A percentile compares a stretch with the other conserved stretches of the same genome.
These are phyloP conservation scores for Backusella circina DNA, from an alignment of 192 early-diverging fungal species.

Conservation along the genomic window DNA sequence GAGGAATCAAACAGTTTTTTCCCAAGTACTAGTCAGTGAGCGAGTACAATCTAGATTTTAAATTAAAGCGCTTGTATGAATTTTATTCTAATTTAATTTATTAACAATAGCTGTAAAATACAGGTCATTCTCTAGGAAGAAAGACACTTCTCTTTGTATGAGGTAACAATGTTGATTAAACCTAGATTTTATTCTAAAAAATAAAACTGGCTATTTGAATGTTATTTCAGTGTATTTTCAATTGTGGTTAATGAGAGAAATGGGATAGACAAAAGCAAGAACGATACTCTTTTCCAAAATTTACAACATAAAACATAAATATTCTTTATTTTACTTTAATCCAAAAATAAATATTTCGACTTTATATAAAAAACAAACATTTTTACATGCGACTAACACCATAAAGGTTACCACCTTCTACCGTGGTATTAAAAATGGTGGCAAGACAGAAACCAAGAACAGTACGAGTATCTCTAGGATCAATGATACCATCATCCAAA, in stretches of 20 bases:
- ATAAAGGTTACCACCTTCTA: conserved; percentile 58
- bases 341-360: background rate
- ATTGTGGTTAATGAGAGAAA: too few relatives aligned
- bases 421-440: conserved; percentile 50
- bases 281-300: background rate
- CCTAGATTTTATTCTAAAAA: too few relatives aligned
- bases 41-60: background rate
- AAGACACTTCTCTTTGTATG: too few relatives aligned
- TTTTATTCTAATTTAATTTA: background rate
- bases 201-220: too few relatives aligned
- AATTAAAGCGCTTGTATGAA: background rate
- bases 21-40: too few relatives aligned
- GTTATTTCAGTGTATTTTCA: too few relatives aligned
- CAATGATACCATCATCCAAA: conserved; percentile 62
- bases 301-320: background rate
- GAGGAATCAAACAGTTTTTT: too few relatives aligned
- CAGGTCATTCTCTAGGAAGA: background rate
- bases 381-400: conserved; percentile 60
- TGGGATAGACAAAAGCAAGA: too few relatives aligned
- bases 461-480: conserved; percentile 56
- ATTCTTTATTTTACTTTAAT: background rate
- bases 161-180: too few relatives aligned
- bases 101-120: background rate
- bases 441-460: conserved; percentile 58
- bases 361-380: background rate